These are phyloP conservation scores for Torulaspora franciscae DNA, from an alignment of 805 yeast species.

Conservation along the genomic window DNA sequence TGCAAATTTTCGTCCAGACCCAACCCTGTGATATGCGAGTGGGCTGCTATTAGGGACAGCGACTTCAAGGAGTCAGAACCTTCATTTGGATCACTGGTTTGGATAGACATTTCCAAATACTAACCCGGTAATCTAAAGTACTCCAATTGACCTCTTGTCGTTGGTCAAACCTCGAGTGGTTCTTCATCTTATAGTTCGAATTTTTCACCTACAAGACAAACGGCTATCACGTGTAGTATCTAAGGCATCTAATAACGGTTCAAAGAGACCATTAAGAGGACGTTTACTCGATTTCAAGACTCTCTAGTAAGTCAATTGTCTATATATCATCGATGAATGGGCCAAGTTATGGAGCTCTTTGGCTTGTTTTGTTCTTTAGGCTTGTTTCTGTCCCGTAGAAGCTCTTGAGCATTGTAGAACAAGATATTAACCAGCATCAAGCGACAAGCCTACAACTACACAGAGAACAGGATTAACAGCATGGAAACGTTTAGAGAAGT, in stretches of 20 bases:
- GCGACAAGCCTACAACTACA: neutral
- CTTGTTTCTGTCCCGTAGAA: neutral
- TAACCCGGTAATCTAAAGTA: neutral
- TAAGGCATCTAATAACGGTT: too few species aligned
- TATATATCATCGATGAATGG: neutral
- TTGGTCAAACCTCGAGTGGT: neutral
- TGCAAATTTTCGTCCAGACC: conserved; percentile 91
- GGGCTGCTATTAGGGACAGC: conserved; percentile 90
- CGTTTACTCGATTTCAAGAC: too few species aligned
- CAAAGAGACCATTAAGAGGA: too few species aligned
- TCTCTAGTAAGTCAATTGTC: too few species aligned
- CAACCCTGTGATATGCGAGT: conserved; percentile 92
- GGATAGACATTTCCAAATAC: conserved; percentile 36
- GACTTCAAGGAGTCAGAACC: conserved; percentile 49
- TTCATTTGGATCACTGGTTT: conserved; percentile 36
- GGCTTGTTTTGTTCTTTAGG: neutral
- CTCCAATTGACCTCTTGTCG: neutral
- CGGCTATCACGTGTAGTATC: neutral
- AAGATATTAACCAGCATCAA: neutral
- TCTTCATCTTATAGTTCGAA: conserved; percentile 1
- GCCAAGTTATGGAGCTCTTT: neutral
- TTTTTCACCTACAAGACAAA: neutral
- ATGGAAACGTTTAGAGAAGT: conserved; percentile 12
- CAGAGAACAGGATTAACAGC: neutral
- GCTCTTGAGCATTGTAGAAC: neutral